Base-by-base conservation (phyloP, 805 yeast genomes). In the Blastobotrys muscicola region DNA sequence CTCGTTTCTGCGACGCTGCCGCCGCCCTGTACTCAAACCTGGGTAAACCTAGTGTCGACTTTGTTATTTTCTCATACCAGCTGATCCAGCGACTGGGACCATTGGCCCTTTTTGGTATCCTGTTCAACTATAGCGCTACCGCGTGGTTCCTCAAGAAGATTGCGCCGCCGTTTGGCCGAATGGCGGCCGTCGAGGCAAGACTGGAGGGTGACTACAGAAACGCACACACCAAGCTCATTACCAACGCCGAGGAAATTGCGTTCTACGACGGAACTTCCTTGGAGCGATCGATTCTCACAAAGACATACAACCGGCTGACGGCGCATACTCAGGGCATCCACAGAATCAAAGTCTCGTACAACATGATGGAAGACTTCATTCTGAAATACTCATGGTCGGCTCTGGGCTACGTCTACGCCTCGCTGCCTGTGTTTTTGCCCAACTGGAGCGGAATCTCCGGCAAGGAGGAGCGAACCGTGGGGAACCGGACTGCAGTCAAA, bases 311-410 rank as follows among this genome's bases (percentile, higher is more conserved):
- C 13, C 69, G 68, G 33, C 70, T 89, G 50, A 70, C 71, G 58
- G 60, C 64, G 26, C 85, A 80, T 49, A 65, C 77, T 44, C 62
- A 70, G 38, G 66, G 67, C 43, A 75, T 79, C 45, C 75, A 78
- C 51, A 69, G 74, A 47, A 68, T 73, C 34, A 75, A 82, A 47
- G 79, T 84, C 44, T 64, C 71, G 8, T 89, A 86, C 60, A 80
- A 79, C 41, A 69, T 85, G 48, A 62, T 83, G 46, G 96, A 89
- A 65, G 94, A 86, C 58, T 85, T 86, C 56, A 76, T 87, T 39
- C 72, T 89, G 61, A 89, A 87, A 64, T 86, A 85, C 58, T 78
- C 90, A 9, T 89, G 97, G 97, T 86, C 95, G 2, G 95, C 94
- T 0, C 74, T 89, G 65, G 96, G 97, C n/a, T 87, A 86, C 59